Conservation (phyloP, 371 early-diverging fungal genomes). For the Rhizomucor pusillus region DNA sequence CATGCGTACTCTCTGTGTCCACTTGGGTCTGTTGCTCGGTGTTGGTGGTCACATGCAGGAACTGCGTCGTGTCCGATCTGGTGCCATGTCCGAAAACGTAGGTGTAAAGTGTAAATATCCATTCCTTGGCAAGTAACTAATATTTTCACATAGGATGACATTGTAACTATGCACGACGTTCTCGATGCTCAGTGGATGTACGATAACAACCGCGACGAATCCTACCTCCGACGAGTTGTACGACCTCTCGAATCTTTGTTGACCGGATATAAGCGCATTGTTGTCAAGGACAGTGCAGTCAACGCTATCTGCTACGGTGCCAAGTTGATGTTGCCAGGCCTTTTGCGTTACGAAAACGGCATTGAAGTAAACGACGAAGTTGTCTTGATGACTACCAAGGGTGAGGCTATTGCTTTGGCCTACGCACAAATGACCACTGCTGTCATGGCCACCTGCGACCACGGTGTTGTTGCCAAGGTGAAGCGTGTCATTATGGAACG, state of each 20-base stretch:
- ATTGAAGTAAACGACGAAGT: slow-evolving; percentile 96
- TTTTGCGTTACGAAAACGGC: slow-evolving; percentile 95
- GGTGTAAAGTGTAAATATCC: slow-evolving; percentile 8
- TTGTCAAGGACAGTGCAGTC: slow-evolving; percentile 99
- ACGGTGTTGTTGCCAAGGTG: slow-evolving; percentile 98
- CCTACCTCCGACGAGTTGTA: slow-evolving; percentile 88
- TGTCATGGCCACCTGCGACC: slow-evolving; percentile 85
- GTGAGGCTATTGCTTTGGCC: slow-evolving; percentile 98
- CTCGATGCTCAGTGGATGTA: slow-evolving; percentile 98
- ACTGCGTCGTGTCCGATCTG: slow-evolving; percentile 98
- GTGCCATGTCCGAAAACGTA: slow-evolving; percentile 87
- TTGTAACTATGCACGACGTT: slow-evolving; percentile 99
- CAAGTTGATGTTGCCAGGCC: slow-evolving; percentile 98
- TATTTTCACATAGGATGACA: slow-evolving; percentile 62
- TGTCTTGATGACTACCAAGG: slow-evolving; percentile 99
- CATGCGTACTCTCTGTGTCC: slow-evolving; percentile 99
- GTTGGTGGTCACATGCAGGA: slow-evolving; percentile 99
- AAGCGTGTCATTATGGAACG: slow-evolving; percentile 99
- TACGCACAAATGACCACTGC: slow-evolving; percentile 97
- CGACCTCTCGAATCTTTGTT: slow-evolving; percentile 97
- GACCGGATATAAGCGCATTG: slow-evolving; percentile 95
- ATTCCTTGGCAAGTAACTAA: background rate
- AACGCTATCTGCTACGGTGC: slow-evolving; percentile 99
- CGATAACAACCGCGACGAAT: slow-evolving; percentile 94
- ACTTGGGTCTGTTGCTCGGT: slow-evolving; percentile 96